phyloP scores from a whole-genome alignment of 352 stramenopile genomes.

The Globisporangium perplexum region DNA sequence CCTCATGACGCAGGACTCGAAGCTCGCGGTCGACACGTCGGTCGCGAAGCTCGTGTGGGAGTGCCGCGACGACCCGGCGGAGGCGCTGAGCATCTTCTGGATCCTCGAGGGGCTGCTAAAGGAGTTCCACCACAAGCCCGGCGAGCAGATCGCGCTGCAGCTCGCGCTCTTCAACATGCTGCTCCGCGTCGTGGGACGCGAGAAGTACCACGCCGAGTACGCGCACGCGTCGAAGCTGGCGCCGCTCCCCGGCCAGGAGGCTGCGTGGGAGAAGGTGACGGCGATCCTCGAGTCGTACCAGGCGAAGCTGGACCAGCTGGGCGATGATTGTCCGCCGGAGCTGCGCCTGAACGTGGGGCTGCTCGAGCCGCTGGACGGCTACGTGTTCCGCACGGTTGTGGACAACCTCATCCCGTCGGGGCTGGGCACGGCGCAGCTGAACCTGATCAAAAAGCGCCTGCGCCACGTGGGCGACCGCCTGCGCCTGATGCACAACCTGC shows the following conservation, averaged over 20 bases:
- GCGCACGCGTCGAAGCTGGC: slow-evolving; percentile 51
- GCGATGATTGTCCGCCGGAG: slow-evolving; percentile 56
- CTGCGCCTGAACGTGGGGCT: slow-evolving; percentile 65
- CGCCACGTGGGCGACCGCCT: slow-evolving; percentile 82
- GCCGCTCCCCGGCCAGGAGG: slow-evolving; percentile 66
- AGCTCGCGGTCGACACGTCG: slow-evolving; percentile 62
- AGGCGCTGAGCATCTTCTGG: slow-evolving; percentile 78
- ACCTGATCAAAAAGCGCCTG: slow-evolving; percentile 87
- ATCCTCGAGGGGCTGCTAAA: slow-evolving; percentile 70
- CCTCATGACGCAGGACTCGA: slow-evolving; percentile 63
- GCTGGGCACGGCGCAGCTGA: slow-evolving; percentile 77
- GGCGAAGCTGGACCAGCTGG: slow-evolving; percentile 62
- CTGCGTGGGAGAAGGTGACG: slow-evolving; percentile 64
- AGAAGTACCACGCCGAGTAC: slow-evolving; percentile 73
- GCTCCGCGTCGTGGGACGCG: slow-evolving; percentile 71
- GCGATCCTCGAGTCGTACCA: slow-evolving; percentile 62
- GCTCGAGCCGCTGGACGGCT: slow-evolving; percentile 73
- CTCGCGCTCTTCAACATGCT: slow-evolving; percentile 86
- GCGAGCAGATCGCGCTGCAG: slow-evolving; percentile 77
- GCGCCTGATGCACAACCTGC: slow-evolving; percentile 85
- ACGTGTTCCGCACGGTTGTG: slow-evolving; percentile 84
- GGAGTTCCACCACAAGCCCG: slow-evolving; percentile 84
- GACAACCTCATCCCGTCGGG: slow-evolving; percentile 80
- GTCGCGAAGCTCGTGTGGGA: slow-evolving; percentile 83
- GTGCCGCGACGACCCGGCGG: slow-evolving; percentile 71